phyloP scores from a whole-genome alignment of 306 rosid species.

The Malus asiatica region DNA sequence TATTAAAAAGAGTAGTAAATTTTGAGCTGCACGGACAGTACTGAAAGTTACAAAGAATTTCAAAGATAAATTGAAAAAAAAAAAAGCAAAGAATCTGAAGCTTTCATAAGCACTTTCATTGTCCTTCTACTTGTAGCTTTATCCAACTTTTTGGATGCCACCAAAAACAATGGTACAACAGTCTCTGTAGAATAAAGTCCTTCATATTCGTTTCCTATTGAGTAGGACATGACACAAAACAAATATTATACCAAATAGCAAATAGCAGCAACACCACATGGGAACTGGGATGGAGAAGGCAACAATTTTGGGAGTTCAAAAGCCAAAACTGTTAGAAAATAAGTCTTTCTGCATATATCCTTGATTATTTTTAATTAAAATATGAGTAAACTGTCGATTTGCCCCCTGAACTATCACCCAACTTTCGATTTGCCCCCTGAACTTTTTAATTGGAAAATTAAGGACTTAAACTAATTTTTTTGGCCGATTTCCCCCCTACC shows the following conservation, averaged over 20 bases:
- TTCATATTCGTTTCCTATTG: neutral
- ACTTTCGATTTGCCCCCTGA: too few species aligned
- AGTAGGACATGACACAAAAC: constrained; percentile 1
- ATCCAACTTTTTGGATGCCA: constrained; percentile 1
- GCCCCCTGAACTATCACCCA: too few species aligned
- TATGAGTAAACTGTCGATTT: too few species aligned
- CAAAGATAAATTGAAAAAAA: neutral
- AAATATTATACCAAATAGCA: neutral
- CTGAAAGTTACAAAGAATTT: neutral
- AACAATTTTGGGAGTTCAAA: neutral
- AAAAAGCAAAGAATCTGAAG: neutral
- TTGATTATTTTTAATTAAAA: neutral
- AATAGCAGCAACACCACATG: neutral
- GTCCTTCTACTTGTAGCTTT: neutral
- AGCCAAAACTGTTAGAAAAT: neutral
- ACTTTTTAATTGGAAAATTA: too few species aligned
- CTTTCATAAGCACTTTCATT: neutral
- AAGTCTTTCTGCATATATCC: neutral
- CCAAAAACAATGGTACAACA: neutral
- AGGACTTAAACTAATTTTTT: too few species aligned
- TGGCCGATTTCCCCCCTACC: too few species aligned
- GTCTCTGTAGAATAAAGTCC: neutral
- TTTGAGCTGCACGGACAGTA: neutral
- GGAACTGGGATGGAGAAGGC: neutral
- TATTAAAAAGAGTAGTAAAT: neutral